Evolutionary conservation across 108 stramenopile species (phyloP).

Genomic region (Nitzschia sp.): DNA sequence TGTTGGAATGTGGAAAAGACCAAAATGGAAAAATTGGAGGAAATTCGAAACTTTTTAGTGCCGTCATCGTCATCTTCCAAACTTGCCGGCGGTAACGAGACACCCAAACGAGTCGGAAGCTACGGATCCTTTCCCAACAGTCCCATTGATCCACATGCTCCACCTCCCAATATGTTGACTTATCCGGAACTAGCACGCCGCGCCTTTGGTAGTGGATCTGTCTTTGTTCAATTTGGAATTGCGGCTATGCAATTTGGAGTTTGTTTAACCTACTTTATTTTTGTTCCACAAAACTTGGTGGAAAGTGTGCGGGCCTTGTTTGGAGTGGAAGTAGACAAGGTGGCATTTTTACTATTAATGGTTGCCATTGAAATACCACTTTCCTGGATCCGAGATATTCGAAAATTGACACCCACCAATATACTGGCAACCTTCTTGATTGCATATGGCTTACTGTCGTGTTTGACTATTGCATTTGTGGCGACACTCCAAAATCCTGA

Average conservation of each 20-base stretch:
- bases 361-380: conserved; percentile 45
- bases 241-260: conserved; percentile 61
- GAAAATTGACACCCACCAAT: conserved; percentile 47
- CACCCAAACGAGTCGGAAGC: neutral
- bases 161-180: conserved; percentile 33
- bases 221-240: conserved; percentile 45
- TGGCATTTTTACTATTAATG: conserved; percentile 37
- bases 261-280: conserved; percentile 60
- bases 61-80: neutral
- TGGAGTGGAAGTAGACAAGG: conserved; percentile 17
- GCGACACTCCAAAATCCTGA: neutral
- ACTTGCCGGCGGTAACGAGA: neutral
- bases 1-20: conserved; percentile 47
- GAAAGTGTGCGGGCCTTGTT: conserved; percentile 24
- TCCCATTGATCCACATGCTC: conserved; percentile 8
- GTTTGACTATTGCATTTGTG: conserved; percentile 35
- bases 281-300: conserved; percentile 54
- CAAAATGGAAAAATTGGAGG: conserved; percentile 3
- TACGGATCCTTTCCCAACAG: neutral
- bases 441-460: conserved; percentile 39
- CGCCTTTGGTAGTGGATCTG: conserved; percentile 39
- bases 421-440: conserved; percentile 55
- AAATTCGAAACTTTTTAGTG: conserved; percentile 1
- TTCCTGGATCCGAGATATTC: conserved; percentile 54
- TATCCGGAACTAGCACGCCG: conserved; percentile 47